phyloP scores from a whole-genome alignment of 495 filamentous ascomycete species.

The Immersiella caudata region DNA sequence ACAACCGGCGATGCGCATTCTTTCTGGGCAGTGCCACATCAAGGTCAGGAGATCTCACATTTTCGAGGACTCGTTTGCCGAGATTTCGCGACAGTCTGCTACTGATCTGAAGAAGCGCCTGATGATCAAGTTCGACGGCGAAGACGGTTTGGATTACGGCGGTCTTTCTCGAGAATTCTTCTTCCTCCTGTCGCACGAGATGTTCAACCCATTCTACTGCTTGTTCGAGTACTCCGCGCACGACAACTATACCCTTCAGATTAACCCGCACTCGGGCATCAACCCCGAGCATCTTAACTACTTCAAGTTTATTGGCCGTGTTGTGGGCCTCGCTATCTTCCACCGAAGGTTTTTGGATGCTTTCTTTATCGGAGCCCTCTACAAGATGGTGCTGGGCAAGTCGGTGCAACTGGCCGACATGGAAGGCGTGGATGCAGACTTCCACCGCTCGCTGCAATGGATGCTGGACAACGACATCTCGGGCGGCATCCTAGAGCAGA shows the following conservation, averaged over 20 bases:
- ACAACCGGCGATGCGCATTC: slow-evolving; percentile 91
- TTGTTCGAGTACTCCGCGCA: slow-evolving; percentile 99
- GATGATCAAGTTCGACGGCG: slow-evolving; percentile 99
- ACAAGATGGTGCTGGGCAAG: slow-evolving; percentile 99
- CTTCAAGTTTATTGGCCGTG: slow-evolving; percentile 99
- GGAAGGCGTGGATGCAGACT: slow-evolving; percentile 98
- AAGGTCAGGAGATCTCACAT: slow-evolving; percentile 96
- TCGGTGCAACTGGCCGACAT: slow-evolving; percentile 90
- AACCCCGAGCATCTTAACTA: slow-evolving; percentile 99
- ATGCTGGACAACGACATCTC: slow-evolving; percentile 96
- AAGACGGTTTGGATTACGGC: slow-evolving; percentile 97
- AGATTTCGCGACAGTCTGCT: slow-evolving; percentile 97
- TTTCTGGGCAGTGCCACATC: slow-evolving; percentile 95
- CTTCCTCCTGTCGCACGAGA: slow-evolving; percentile 99
- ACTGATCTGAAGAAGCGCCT: slow-evolving; percentile 95
- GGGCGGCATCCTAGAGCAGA: slow-evolving; percentile 85
- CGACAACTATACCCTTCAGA: slow-evolving; percentile 99
- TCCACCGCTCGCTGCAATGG: slow-evolving; percentile 94
- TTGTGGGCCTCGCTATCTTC: slow-evolving; percentile 97
- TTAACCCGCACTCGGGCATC: slow-evolving; percentile 99
- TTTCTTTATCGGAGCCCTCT: slow-evolving; percentile 99
- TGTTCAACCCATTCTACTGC: slow-evolving; percentile 99
- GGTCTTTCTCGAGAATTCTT: slow-evolving; percentile 99
- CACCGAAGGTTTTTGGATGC: slow-evolving; percentile 97
- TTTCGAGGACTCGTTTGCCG: slow-evolving; percentile 97